A percentile compares a stretch with the other conserved stretches of the same genome.
phyloP scores from a whole-genome alignment of 257 asterid species.

The Gentiana dahurica region DNA sequence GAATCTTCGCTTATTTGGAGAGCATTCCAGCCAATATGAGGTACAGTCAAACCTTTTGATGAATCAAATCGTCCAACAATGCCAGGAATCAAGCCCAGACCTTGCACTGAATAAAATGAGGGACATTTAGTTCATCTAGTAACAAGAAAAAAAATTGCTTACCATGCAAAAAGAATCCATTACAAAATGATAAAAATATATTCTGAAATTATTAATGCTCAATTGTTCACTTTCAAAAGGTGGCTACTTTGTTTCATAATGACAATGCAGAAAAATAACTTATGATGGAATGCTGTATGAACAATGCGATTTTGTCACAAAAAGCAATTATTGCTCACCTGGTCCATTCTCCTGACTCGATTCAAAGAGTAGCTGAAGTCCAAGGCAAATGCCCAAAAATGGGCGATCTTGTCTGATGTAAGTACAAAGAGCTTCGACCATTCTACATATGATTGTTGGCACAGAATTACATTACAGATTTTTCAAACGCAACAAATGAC shows the following conservation, averaged over 20 bases:
- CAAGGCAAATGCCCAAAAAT: constrained; percentile 94
- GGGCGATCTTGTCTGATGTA: constrained; percentile 95
- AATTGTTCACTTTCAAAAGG: no score
- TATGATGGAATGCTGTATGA: no score
- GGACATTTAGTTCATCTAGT: constrained; percentile 9
- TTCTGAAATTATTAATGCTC: no score
- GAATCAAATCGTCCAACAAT: constrained; percentile 89
- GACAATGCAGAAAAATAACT: no score
- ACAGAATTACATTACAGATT: constrained; percentile 4
- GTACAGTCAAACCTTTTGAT: constrained; percentile 67
- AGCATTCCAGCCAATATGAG: constrained; percentile 99
- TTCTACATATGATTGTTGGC: constrained; percentile 29
- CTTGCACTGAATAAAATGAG: constrained; percentile 51
- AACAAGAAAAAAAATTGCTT: constrained; percentile 1
- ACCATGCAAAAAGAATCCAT: neutral
- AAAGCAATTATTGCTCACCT: constrained; percentile 27
- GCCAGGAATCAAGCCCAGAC: constrained; percentile 96
- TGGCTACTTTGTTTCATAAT: no score
- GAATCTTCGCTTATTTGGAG: constrained; percentile 45
- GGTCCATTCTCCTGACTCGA: constrained; percentile 94
- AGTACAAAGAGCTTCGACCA: constrained; percentile 70
- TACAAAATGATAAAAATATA: no score
- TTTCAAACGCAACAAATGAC: neutral
- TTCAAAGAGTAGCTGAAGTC: constrained; percentile 92
- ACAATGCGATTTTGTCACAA: no score